Base-by-base conservation (phyloP, 495 filamentous ascomycete genomes). In the Hypoxylon subgilvum region DNA sequence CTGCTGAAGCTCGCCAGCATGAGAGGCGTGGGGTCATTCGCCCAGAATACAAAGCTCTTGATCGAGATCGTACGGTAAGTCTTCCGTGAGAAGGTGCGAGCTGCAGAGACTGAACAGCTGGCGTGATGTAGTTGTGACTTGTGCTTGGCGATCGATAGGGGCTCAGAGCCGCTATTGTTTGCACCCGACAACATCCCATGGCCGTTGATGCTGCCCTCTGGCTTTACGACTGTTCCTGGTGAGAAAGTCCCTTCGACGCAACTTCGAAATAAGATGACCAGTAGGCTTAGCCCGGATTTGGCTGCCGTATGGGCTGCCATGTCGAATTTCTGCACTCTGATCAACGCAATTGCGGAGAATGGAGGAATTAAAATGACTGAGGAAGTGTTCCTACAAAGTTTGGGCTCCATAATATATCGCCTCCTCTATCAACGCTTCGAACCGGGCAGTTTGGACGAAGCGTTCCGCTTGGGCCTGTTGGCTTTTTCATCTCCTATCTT, bases 341-440 rank as follows among this genome's bases (percentile, higher is more conserved):
- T 76, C 40, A 77, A 79, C 65, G 58, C 54, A 4, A 72, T 71
- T 10, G 57, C 48, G 3, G 42, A 65, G 23, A 45, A 60, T 0
- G n/a, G n/a, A n/a, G 36, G 53, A 0, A 57, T 41, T 17, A 52
- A 51, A 6, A 59, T 81, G 4, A 31, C 70, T 0, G 57, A 63
- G 18, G 63, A 71, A 13, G 48, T 53, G 7, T 58, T 77, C 19
- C 45, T 74, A 2, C 61, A 71, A 10, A 69, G 67, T 28, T 75
- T 79, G 71, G 65, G 57, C 0, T 73, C 76, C 0, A 69, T 76
- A 38, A 72, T 71, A 55, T 81, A 79, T n/a, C n/a, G n/a, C 35
- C 10, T 28, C 40, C n/a, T 8, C 8, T 8, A 27, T 27, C 23
- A n/a, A 3, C 23, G 23, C 23, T 65, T 72, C 52, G 52, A 61